Percentiles rank a stretch among this genome's conserved stretches.
Evolutionary conservation across 2,329 filamentous ascomycete species (phyloP).

Genomic region (Neofusicoccum kwambonambiense): DNA sequence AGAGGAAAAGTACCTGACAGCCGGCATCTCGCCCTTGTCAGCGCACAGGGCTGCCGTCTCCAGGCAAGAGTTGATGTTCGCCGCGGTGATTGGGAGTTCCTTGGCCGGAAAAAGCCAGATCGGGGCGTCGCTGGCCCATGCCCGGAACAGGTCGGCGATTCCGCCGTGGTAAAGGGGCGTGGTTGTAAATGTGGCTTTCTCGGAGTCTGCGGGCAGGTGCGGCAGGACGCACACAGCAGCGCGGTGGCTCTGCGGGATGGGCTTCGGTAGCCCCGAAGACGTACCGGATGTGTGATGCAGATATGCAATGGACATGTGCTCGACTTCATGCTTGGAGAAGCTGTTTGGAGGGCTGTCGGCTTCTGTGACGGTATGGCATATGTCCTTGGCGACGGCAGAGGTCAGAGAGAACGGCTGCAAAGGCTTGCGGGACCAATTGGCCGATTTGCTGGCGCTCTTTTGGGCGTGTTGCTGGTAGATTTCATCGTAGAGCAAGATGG

Average conservation of each 20-base stretch:
- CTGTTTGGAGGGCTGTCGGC: not conserved
- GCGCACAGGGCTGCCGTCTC: slow-evolving; percentile 32
- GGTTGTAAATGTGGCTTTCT: slow-evolving; percentile 59
- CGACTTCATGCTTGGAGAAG: slow-evolving; percentile 8
- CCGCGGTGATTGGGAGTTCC: slow-evolving; percentile 55
- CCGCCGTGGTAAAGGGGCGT: slow-evolving; percentile 67
- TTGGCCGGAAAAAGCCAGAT: slow-evolving; percentile 64
- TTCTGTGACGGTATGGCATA: not conserved
- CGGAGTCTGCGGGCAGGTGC: slow-evolving; percentile 36
- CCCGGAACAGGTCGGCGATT: slow-evolving; percentile 60
- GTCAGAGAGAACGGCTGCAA: not conserved
- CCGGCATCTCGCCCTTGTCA: slow-evolving; percentile 24
- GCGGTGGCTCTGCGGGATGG: slow-evolving; percentile 59
- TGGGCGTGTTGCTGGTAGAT: slow-evolving; percentile 35
- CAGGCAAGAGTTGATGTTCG: slow-evolving; percentile 53
- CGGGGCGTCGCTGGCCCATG: slow-evolving; percentile 59
- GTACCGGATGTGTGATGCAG: slow-evolving; percentile 65
- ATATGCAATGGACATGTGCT: slow-evolving; percentile 51
- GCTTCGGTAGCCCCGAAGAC: slow-evolving; percentile 62
- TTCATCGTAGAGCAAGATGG: slow-evolving; percentile 48
- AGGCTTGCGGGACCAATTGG: slow-evolving; percentile 18
- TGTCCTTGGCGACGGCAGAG: not conserved
- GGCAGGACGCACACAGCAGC: slow-evolving; percentile 57
- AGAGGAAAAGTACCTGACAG: slow-evolving; percentile 59
- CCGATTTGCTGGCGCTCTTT: slow-evolving; percentile 24